Evolutionary conservation across 2,329 filamentous ascomycete genomes (phyloP), one percentile per base, ranked within the genome.

Genomic region (Aspergillus quadrilineatus): DNA sequence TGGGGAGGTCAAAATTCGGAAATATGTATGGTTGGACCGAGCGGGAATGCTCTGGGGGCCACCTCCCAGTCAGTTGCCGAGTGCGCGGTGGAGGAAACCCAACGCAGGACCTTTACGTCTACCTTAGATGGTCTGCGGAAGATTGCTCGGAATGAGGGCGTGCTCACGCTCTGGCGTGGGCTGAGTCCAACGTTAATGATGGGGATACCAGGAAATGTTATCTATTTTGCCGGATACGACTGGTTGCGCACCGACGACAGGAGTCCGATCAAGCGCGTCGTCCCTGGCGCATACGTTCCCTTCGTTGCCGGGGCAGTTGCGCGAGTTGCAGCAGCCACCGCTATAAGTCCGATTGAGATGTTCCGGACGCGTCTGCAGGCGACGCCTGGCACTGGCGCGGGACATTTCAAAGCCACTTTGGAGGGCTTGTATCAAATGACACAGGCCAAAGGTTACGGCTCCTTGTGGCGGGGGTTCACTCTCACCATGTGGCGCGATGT

Each of bases 171-270:
- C 36, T 99, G 94, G 93, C 85, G 94, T 59, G 94, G 94, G 0
- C 79, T 99, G 4, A 95, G 90, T n/a, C 93, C 94, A 0, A 99
- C 94, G 0, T 78, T 99, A 22, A 83, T 92, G 62, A 99, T 99
- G 94, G 87, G 92, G 0, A 84, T 99, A 5, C 94, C 94, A 0
- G 91, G 87, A 28, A 99, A 99, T 71, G 94, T 99, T 64, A 97
- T 99, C 63, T 99, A 99, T 76, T 97, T 97, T 68, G 95, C 94
- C 10, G 94, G 94, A 39, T 99, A 99, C 74, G 94, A 99, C 69
- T 97, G 92, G 89, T 73, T 99, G 57, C 87, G 94, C 36, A 89
- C 83, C 62, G 89, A 90, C 66, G 78, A 80, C 1, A 77, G 77
- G 42, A 96, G 90, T 64, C 92, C 92, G 0, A 83, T 97, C 60